These are phyloP conservation scores for Thalassiosira sp. DNA, from an alignment of 352 stramenopile genomes.

Conservation along the genomic window DNA sequence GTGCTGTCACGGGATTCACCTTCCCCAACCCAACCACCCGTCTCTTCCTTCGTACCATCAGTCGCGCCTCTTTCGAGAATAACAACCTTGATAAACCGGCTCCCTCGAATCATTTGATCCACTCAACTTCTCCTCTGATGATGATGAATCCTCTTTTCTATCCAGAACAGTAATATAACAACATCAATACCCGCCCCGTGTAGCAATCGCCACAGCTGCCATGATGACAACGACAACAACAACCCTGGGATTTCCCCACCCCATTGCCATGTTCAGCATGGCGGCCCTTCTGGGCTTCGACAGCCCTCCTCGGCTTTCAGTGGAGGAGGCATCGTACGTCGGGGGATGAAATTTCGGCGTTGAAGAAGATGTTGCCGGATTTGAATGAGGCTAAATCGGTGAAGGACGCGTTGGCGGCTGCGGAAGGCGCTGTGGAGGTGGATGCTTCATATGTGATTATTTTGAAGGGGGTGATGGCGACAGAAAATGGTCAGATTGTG, in stretches of 20 bases:
- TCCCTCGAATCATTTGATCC: conserved; percentile 44
- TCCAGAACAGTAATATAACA: too few species aligned
- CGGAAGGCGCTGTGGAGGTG: conserved; percentile 34
- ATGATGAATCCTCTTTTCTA: conserved; percentile 24
- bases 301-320: conserved; percentile 76
- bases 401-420: conserved; percentile 44
- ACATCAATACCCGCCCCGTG: not conserved
- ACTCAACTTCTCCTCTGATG: conserved; percentile 38
- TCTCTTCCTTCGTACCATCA: not conserved
- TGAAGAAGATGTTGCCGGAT: conserved; percentile 73
- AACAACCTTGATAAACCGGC: not conserved
- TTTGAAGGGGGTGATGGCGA: conserved; percentile 50
- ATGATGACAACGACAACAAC: conserved; percentile 4
- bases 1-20: not conserved
- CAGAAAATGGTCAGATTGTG: conserved; percentile 65
- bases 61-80: conserved; percentile 15
- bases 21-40: not conserved
- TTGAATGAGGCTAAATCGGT: conserved; percentile 47
- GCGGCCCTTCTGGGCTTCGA: conserved; percentile 62
- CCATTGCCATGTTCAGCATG: conserved; percentile 73
- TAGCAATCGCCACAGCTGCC: conserved; percentile 9
- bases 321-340: conserved; percentile 79
- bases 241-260: conserved; percentile 71
- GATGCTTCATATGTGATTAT: conserved; percentile 40
- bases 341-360: conserved; percentile 72